Evolutionary conservation across 2,329 filamentous ascomycete genomes (phyloP).

Genomic region (Sordariomycetes sp.): DNA sequence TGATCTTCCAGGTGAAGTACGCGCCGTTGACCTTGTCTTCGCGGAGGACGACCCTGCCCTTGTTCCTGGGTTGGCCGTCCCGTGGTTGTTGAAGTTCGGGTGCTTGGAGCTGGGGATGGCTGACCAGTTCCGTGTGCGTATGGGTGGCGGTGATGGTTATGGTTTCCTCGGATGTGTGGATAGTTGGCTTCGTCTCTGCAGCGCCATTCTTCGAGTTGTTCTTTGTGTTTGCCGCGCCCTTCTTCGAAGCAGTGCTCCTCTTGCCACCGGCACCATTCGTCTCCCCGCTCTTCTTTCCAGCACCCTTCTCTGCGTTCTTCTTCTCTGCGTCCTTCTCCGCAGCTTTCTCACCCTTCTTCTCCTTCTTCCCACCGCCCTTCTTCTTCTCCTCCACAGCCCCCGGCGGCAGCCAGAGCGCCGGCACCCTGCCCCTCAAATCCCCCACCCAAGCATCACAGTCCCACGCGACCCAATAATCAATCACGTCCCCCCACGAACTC

Average conservation of each 20-base stretch:
- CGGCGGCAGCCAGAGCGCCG: slow-evolving; percentile 43
- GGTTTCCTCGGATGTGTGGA: background rate
- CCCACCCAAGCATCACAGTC: slow-evolving; percentile 63
- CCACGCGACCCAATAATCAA: slow-evolving; percentile 65
- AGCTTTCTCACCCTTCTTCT: slow-evolving; percentile 4
- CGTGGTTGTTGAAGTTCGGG: background rate
- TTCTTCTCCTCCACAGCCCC: slow-evolving; percentile 29
- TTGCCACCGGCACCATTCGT: background rate
- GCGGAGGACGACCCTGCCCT: slow-evolving; percentile 13
- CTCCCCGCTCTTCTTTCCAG: slow-evolving; percentile 1
- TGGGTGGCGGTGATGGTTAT: background rate
- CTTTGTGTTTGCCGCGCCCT: slow-evolving; percentile 6
- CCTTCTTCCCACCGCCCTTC: slow-evolving; percentile 10
- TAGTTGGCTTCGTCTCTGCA: slow-evolving; percentile 9
- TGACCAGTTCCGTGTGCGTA: background rate
- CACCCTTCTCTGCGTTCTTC: slow-evolving; percentile 22
- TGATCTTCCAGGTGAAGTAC: slow-evolving; percentile 28
- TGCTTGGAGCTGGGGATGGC: background rate
- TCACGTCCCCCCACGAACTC: slow-evolving; percentile 58
- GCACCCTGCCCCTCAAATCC: slow-evolving; percentile 44
- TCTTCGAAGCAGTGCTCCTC: slow-evolving; percentile 11
- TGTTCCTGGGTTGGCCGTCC: background rate
- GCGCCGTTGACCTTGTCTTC: slow-evolving; percentile 32
- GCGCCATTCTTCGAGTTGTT: slow-evolving; percentile 12
- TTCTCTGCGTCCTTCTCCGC: slow-evolving; percentile 20